Base-by-base conservation (phyloP, 2,329 filamentous ascomycete species). In the Pseudocercospora vitis region DNA sequence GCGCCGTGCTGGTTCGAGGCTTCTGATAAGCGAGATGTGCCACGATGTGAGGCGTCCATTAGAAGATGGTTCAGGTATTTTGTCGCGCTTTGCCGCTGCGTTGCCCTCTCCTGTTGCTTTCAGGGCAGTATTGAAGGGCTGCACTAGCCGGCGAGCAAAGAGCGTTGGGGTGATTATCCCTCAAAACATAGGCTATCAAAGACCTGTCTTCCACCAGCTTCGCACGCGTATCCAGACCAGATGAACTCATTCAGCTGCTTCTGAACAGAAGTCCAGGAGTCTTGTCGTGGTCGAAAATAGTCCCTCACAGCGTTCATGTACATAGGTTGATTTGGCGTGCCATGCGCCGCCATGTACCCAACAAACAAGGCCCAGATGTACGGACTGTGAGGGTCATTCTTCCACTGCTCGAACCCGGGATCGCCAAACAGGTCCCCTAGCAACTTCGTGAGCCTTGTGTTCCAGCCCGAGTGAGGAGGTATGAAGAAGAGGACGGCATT, bases 391-490 rank as follows among this genome's bases (percentile, higher is more conserved):
- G 39, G 16, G 19, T 53, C 24, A 11, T 9, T n/a, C 3, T 28
- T 31, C 42, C 50, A 42, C 11, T 14, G 18, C 19, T 48, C 42
- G 11, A 40, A 23, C 1, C 26, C 24, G 4, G 31, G 31, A n/a
- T 14, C 26, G 7, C 32, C 23, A 11, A 53, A 18, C 12, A 53
- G 12, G 3, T 31, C 33, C 9, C 18, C 9, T 23, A 47, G 31
- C 12, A 9, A 3, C 28, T 12, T 16, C 9, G 50, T 48, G 18
- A 19, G 33, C 23, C 39, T 26, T 6, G 18, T 28, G 21, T 53
- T 53, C 50, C 50, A 53, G 31, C 50, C 50, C n/a, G 39, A 48
- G 32, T 53, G 44, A 5, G 39, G 32, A 11, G 50, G 50, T 11
- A 48, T 31, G n/a, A 23, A 19, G 23, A 48, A 48, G 14, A 53